Evolutionary conservation across 2,329 filamentous ascomycete species (phyloP), one percentile per base, ranked within the genome.

Genomic region (Claviceps citrina): DNA sequence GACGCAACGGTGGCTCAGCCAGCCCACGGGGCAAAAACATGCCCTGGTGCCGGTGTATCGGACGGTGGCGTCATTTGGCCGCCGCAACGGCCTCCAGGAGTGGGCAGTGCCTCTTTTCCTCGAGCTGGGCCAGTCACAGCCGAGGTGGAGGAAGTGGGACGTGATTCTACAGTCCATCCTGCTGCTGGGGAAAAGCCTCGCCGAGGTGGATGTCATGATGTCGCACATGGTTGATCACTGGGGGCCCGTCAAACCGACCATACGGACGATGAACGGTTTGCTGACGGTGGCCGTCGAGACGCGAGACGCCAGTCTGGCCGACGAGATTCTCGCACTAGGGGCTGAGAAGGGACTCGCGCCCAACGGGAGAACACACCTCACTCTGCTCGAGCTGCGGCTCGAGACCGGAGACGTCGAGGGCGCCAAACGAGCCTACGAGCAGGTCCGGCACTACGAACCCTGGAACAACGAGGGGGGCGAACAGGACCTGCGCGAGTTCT

Each of bases 301-400:
- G 40, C 67, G 78, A 9, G 78, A 93, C 49, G 68, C 76, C 0
- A 76, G 82, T 48, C 64, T 83, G 34, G 84, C 83, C 5, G 78
- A 87, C 53, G 71, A 84, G 10, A 81, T 87, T 46, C 67, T 85
- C 35, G 62, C 71, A 1, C 61, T 95, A 9, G 77, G 78, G 2
- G 56, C 71, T 33, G 75, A 78, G 50, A 71, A 76, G 50, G 71
- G 70, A 4, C 71, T 94, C 18, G 56, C 67, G 38, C 73, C 81
- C 0, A 73, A 93, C 54, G 70, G 74, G 9, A 66, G 68, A 37
- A 93, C 86, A 0, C 79, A 74, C 48, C 68, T 84, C 35, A 66
- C 93, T 38, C 76, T 86, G 52, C 72, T 96, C 49, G 71, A 80
- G 42, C 82, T 91, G 50, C 76, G 78, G 10, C 67, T 93, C n/a